Base-by-base conservation (phyloP, 78 protist species). In the slime mould (Dictyostelium discoideum) region DNA sequence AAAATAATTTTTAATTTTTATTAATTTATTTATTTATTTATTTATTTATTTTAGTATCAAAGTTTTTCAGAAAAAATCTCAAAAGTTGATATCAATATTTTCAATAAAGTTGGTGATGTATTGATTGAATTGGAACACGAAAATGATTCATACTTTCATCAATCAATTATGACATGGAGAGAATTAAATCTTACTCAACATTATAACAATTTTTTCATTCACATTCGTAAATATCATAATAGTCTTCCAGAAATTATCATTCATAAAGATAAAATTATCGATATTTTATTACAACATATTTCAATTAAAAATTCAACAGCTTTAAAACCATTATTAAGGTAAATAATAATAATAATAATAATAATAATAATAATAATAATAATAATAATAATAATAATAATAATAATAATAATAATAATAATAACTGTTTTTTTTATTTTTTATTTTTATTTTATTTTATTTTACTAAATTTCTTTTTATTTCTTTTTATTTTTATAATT, bases 51-150 rank as follows among this genome's bases (percentile, higher is more conserved):
- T 72, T 90, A 90, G 94, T 90, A 40, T 82, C 46, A 65, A 82
- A 48, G 69, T 46, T 90, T 90, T 82, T 42, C 83, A 46, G 95
- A 80, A 72, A 80, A 90, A 79, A 82, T 90, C 9, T 44, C 89
- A 80, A 90, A 63, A 13, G 76, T 90, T n/a, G 95, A 90, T 72
- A 90, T 90, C 8, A 82, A 80, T 72, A 90, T 82, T 16, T 90
- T 90, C 26, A 32, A 37, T 29, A 90, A 82, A 72, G 87, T 82
- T 24, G 95, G 95, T 11, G 95, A 90, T 72, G 29, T 67, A 3
- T 24, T 90, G 6, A 82, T 90, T 9, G 95, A 90, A 77, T 65
- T 90, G 40, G 85, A 90, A 32, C 77, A 82, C 37, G 95, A 90
- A 22, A 90, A 82, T 32, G 95, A 90, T 39, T 82, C 89, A 10